These are phyloP conservation scores for Tolypocladium tropicale DNA, from an alignment of 2,329 filamentous ascomycete species.

Conservation along the genomic window DNA sequence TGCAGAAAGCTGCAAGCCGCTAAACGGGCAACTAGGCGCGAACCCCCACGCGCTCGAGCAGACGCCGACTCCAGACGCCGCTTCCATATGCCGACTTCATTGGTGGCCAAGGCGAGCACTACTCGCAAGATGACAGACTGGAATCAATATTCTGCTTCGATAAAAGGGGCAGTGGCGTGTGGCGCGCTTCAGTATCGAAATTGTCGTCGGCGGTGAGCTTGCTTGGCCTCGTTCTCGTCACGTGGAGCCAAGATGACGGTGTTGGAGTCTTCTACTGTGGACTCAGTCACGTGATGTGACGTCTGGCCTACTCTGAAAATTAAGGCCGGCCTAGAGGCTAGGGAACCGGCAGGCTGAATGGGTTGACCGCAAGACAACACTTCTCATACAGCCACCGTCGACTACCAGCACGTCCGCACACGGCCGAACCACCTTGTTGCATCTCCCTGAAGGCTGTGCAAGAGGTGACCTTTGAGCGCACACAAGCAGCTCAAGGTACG, in stretches of 20 bases:
- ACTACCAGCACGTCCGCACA: background rate
- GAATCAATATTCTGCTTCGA: background rate
- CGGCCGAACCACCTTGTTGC: background rate
- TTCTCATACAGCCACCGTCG: background rate
- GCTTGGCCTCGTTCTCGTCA: no score
- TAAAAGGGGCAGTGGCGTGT: background rate
- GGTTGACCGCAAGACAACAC: background rate
- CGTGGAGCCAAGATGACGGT: no score
- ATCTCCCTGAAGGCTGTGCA: background rate
- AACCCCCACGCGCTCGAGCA: background rate
- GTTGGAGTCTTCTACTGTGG: no score
- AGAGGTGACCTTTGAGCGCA: constrained; percentile 21
- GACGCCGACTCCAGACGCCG: background rate
- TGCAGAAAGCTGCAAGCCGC: background rate
- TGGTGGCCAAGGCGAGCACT: background rate
- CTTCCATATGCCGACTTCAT: background rate
- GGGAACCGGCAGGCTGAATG: background rate
- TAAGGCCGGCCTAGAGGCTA: background rate
- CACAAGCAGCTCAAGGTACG: constrained; percentile 40
- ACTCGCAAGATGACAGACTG: background rate
- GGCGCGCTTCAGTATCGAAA: background rate
- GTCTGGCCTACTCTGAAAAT: background rate
- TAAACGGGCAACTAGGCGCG: background rate
- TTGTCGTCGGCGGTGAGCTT: no score
- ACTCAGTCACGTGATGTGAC: constrained; percentile 1